A percentile compares a stretch with the other conserved stretches of the same genome.
Conservation (phyloP, 2,329 filamentous ascomycete species). For the Didymella glomerata region DNA sequence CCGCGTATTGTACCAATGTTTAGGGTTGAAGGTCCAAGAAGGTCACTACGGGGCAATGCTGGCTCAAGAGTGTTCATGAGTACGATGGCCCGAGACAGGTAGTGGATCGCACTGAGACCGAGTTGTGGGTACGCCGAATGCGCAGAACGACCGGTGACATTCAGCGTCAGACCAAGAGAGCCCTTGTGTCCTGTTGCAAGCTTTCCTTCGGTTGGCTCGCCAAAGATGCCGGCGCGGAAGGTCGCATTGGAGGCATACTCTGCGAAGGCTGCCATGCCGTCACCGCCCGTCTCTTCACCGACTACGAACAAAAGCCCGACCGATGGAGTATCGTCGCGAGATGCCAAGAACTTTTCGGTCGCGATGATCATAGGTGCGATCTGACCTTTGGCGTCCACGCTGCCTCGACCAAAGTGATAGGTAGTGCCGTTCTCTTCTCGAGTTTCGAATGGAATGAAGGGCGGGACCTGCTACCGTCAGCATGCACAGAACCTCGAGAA, state of each 20-base stretch:
- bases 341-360: constrained; percentile 61
- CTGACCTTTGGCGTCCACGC: constrained; percentile 65
- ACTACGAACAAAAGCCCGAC: constrained; percentile 67
- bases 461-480: constrained; percentile 52
- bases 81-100: constrained; percentile 75
- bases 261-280: constrained; percentile 72
- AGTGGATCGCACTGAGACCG: constrained; percentile 81
- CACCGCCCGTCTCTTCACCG: constrained; percentile 80
- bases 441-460: constrained; percentile 71
- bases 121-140: constrained; percentile 93
- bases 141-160: constrained; percentile 75
- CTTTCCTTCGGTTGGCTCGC: constrained; percentile 88
- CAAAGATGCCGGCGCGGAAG: constrained; percentile 81
- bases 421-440: constrained; percentile 61
- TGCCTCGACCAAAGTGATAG: constrained; percentile 69
- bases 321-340: constrained; percentile 51
- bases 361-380: constrained; percentile 77
- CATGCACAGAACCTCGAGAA: no score
- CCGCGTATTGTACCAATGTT: constrained; percentile 83
- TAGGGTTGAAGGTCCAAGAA: constrained; percentile 69
- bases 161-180: constrained; percentile 70
- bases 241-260: constrained; percentile 44
- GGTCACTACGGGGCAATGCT: constrained; percentile 54
- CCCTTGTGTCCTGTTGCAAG: constrained; percentile 93
- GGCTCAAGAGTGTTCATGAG: constrained; percentile 62